These are phyloP conservation scores for Lanzia echinophila DNA, from an alignment of 2,329 filamentous ascomycete genomes.

Conservation along the genomic window DNA sequence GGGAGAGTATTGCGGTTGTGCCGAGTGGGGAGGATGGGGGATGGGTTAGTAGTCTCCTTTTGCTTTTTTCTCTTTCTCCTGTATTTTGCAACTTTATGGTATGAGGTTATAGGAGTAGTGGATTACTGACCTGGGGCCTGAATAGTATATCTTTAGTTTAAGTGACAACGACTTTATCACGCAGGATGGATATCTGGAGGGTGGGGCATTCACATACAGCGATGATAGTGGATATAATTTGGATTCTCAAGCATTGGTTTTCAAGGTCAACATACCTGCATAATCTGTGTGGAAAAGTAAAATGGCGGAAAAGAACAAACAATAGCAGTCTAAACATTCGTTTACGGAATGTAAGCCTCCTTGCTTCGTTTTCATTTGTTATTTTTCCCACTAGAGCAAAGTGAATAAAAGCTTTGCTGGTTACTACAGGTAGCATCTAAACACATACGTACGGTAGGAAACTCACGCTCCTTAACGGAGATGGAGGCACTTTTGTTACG, in stretches of 20 bases:
- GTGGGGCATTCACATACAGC: constrained; percentile 44
- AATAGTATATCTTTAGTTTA: constrained; percentile 52
- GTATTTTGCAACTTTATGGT: not conserved
- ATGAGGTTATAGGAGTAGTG: too few species aligned
- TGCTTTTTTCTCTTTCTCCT: not conserved
- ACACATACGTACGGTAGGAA: too few species aligned
- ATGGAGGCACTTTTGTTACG: too few species aligned
- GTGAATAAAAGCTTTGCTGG: too few species aligned
- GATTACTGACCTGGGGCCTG: not conserved
- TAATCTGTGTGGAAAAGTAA: not conserved
- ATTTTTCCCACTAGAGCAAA: too few species aligned
- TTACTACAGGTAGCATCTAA: too few species aligned
- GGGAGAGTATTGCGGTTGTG: constrained; percentile 61
- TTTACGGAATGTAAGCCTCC: too few species aligned
- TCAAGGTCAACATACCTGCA: constrained; percentile 31
- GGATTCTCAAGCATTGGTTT: constrained; percentile 54
- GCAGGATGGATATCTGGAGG: constrained; percentile 54
- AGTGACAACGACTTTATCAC: constrained; percentile 74
- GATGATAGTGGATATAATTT: constrained; percentile 50
- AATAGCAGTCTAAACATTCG: not conserved
- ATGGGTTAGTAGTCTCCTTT: constrained; percentile 34
- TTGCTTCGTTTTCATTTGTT: too few species aligned
- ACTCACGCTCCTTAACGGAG: too few species aligned
- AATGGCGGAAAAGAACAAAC: too few species aligned
- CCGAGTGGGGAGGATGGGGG: constrained; percentile 47